Evolutionary conservation across 352 stramenopile genomes (phyloP).

Genomic region (Sclerospora graminicola): DNA sequence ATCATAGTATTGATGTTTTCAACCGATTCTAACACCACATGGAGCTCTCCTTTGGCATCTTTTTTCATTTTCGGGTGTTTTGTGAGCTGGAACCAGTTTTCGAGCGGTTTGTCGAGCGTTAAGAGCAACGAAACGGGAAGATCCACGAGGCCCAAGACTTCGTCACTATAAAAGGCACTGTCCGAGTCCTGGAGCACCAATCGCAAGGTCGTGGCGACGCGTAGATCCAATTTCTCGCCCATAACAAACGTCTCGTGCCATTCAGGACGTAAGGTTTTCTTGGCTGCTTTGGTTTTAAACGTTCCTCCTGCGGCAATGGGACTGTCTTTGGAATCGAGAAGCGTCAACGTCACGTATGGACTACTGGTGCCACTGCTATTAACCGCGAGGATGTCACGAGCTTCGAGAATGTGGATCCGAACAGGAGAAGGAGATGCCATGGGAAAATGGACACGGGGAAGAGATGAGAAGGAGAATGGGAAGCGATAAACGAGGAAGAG

Average conservation of each 20-base stretch:
- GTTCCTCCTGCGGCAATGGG: slow-evolving; percentile 29
- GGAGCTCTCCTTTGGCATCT: slow-evolving; percentile 48
- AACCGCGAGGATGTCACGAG: slow-evolving; percentile 51
- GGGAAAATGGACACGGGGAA: not conserved
- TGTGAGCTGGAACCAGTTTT: slow-evolving; percentile 66
- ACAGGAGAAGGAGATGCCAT: slow-evolving; percentile 21
- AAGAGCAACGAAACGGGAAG: slow-evolving; percentile 52
- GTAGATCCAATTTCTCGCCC: slow-evolving; percentile 54
- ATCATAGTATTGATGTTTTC: no score
- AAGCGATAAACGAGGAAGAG: no score
- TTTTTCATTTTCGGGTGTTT: slow-evolving; percentile 65
- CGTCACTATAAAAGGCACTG: slow-evolving; percentile 48
- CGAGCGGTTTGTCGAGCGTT: slow-evolving; percentile 25
- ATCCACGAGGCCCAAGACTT: slow-evolving; percentile 56
- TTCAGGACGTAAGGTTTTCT: slow-evolving; percentile 51
- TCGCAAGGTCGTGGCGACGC: slow-evolving; percentile 48
- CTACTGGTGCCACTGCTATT: slow-evolving; percentile 61
- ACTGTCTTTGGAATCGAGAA: slow-evolving; percentile 50
- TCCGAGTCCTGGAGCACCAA: slow-evolving; percentile 44
- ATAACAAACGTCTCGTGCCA: slow-evolving; percentile 60
- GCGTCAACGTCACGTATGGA: slow-evolving; percentile 57
- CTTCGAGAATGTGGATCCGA: slow-evolving; percentile 46
- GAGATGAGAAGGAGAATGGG: no score
- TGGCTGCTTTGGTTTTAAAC: slow-evolving; percentile 58
- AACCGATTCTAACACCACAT: slow-evolving; percentile 42